Percentiles rank a stretch among this genome's conserved stretches.
Conservation (phyloP, 2,329 filamentous ascomycete genomes). For the Raffaelea arxii region DNA sequence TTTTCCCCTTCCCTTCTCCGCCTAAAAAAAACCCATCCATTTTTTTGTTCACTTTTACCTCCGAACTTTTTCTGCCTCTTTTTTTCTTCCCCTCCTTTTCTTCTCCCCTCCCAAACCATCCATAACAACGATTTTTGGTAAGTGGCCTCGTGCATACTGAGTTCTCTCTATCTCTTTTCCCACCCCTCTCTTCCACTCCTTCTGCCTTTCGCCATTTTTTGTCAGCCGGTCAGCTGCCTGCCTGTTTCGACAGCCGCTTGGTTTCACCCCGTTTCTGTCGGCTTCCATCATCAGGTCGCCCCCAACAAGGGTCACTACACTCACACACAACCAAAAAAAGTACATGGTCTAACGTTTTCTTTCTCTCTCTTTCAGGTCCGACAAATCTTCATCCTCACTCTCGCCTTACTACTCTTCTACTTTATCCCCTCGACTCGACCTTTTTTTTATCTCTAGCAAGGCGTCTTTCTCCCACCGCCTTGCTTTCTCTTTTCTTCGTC, state of each 20-base stretch:
- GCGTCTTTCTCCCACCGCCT: too few species aligned
- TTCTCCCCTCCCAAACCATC: neutral
- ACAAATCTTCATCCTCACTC: too few species aligned
- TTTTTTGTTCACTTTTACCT: neutral
- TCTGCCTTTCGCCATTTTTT: neutral
- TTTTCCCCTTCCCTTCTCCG: neutral
- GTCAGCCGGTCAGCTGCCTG: neutral
- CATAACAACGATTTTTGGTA: neutral
- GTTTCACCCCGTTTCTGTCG: constrained; percentile 5
- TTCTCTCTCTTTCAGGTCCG: neutral
- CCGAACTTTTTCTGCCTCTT: neutral
- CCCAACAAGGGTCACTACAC: too few species aligned
- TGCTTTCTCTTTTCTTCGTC: too few species aligned
- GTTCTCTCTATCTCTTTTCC: neutral
- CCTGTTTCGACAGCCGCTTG: neutral
- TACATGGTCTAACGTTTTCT: neutral
- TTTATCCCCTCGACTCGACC: neutral
- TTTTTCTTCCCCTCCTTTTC: neutral
- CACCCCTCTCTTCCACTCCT: neutral
- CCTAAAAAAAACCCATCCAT: neutral
- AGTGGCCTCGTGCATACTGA: neutral
- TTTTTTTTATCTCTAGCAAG: constrained; percentile 6
- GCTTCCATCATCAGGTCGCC: constrained; percentile 6
- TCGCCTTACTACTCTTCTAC: constrained; percentile 2
- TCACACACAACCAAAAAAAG: constrained; percentile 1